These are phyloP conservation scores for Butyriboletus loyo DNA, from an alignment of 768 basidiomycete genomes.

Conservation along the genomic window DNA sequence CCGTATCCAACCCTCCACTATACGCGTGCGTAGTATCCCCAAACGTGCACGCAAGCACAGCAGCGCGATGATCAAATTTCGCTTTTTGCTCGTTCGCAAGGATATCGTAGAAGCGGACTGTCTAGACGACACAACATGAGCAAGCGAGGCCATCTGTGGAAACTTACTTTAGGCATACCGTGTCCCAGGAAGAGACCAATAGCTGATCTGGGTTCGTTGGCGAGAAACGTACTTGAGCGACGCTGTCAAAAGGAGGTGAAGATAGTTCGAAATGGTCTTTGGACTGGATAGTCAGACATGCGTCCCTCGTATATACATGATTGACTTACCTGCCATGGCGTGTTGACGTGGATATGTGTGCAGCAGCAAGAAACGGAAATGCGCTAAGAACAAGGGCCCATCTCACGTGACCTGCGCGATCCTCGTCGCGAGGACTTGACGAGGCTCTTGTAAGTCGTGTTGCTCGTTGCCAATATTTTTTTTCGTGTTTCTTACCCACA, in stretches of 20 bases:
- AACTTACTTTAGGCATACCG: slow-evolving; percentile 37
- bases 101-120: slow-evolving; percentile 56
- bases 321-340: slow-evolving; percentile 19
- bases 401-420: slow-evolving; percentile 7
- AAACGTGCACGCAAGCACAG: slow-evolving; percentile 83
- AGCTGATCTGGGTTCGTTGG: slow-evolving; percentile 76
- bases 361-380: not conserved
- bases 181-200: slow-evolving; percentile 89
- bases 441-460: not conserved
- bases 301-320: too few species aligned
- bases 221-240: slow-evolving; percentile 79
- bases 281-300: not conserved
- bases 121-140: slow-evolving; percentile 42
- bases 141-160: slow-evolving; percentile 19
- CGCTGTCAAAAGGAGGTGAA: slow-evolving; percentile 81
- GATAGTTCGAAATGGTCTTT: slow-evolving; percentile 44
- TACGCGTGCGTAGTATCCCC: slow-evolving; percentile 63
- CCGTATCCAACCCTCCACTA: slow-evolving; percentile 85
- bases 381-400: not conserved
- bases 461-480: too few species aligned
- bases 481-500: not conserved
- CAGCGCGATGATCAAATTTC: slow-evolving; percentile 88
- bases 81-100: slow-evolving; percentile 59
- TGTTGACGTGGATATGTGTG: too few species aligned
- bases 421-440: slow-evolving; percentile 3